Conservation (phyloP, 257 asterid species). For the Nicotiana undulata region DNA sequence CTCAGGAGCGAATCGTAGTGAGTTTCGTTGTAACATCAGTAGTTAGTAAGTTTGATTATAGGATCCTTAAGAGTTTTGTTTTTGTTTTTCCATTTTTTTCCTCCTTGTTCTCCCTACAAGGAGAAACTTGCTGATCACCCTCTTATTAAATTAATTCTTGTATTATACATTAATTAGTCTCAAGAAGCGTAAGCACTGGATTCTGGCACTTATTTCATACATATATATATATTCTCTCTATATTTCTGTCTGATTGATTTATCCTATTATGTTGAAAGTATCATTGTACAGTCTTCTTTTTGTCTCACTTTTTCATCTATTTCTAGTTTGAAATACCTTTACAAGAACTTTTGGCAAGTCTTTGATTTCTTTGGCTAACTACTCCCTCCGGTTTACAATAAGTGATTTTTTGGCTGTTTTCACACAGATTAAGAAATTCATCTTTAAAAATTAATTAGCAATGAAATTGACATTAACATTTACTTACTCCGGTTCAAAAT, state of each 20-base stretch:
- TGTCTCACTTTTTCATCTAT: background rate
- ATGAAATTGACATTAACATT: no score
- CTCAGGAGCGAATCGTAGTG: conserved; percentile 23
- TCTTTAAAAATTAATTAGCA: no score
- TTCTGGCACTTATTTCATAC: background rate
- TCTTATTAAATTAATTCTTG: conserved; percentile 21
- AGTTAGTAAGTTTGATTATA: conserved; percentile 23
- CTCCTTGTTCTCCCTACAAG: background rate
- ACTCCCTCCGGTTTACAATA: no score
- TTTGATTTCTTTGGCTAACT: background rate
- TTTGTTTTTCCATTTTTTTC: background rate
- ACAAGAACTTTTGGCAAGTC: background rate
- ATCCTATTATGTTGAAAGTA: background rate
- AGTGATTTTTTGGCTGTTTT: no score
- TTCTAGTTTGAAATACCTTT: background rate
- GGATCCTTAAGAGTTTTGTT: conserved; percentile 23
- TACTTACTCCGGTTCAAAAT: no score
- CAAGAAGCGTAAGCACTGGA: background rate
- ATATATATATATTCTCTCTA: background rate
- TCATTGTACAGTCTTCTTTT: background rate
- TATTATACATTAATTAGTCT: conserved; percentile 28
- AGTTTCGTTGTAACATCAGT: conserved; percentile 30
- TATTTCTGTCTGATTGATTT: background rate
- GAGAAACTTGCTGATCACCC: conserved; percentile 9
- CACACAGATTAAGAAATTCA: no score